These are phyloP conservation scores for Plenodomus lindquistii DNA, from an alignment of 2,329 filamentous ascomycete genomes.

Conservation along the genomic window DNA sequence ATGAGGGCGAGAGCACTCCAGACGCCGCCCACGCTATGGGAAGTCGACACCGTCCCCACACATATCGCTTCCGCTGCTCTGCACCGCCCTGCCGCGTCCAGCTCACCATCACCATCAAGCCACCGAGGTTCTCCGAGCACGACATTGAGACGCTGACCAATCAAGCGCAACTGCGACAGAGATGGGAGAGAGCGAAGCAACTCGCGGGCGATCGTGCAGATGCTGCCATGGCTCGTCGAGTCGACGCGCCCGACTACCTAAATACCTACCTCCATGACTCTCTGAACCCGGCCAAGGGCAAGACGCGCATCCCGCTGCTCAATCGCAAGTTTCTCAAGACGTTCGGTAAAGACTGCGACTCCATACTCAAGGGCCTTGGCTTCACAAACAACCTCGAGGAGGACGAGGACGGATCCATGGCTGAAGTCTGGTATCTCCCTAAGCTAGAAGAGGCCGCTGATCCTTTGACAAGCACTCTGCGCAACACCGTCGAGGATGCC, in stretches of 20 bases:
- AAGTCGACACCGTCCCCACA: conserved; percentile 20
- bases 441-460: conserved; percentile 23
- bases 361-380: conserved; percentile 61
- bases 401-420: conserved; percentile 38
- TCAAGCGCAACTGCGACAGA: conserved; percentile 53
- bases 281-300: conserved; percentile 54
- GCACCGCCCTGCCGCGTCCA: conserved; percentile 58
- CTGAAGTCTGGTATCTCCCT: conserved; percentile 40
- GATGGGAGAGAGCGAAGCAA: conserved; percentile 58
- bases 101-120: conserved; percentile 57
- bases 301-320: conserved; percentile 58
- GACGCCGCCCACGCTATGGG: conserved; percentile 16
- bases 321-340: conserved; percentile 68
- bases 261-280: conserved; percentile 64
- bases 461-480: conserved; percentile 25
- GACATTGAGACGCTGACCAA: conserved; percentile 60
- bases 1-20: conserved; percentile 5
- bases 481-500: conserved; percentile 59
- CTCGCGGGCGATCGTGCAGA: conserved; percentile 60
- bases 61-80: conserved; percentile 61
- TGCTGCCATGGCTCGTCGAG: conserved; percentile 54
- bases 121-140: conserved; percentile 55
- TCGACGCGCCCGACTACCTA: conserved; percentile 61
- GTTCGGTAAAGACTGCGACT: conserved; percentile 65
- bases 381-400: conserved; percentile 51